Evolutionary conservation across 208 protist genomes (phyloP).

Genomic region (Balamuthia mandrillaris): DNA sequence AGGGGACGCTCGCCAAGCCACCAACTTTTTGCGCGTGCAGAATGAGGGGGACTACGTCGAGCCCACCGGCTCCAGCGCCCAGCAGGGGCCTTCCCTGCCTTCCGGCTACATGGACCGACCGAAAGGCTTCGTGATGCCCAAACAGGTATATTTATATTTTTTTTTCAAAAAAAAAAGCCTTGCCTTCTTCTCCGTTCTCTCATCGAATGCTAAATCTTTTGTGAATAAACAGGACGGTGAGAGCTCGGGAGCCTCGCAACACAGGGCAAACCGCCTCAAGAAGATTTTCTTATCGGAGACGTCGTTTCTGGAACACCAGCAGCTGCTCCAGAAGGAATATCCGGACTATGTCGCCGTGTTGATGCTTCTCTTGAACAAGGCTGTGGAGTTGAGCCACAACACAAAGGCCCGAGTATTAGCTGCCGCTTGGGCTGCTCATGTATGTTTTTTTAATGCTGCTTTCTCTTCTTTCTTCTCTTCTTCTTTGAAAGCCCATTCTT

Average conservation of each 20-base stretch:
- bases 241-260: not conserved
- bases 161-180: not conserved
- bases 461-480: no score
- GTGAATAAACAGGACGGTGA: not conserved
- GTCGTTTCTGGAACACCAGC: not conserved
- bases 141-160: not conserved
- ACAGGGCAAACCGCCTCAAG: not conserved
- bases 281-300: not conserved
- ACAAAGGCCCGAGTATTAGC: conserved; percentile 27
- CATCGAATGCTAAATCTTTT: not conserved
- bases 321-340: not conserved
- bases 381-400: conserved; percentile 22
- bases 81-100: not conserved
- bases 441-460: no score
- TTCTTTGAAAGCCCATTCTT: no score
- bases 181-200: not conserved
- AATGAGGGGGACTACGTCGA: no score
- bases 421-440: conserved; percentile 14
- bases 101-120: not conserved
- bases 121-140: not conserved
- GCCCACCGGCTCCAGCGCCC: no score
- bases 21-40: not conserved
- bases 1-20: conserved; percentile 4
- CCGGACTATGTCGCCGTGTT: conserved; percentile 21
- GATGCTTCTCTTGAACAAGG: conserved; percentile 21